Evolutionary conservation across 2,329 filamentous ascomycete species (phyloP).

Genomic region (Colletotrichum magnum): DNA sequence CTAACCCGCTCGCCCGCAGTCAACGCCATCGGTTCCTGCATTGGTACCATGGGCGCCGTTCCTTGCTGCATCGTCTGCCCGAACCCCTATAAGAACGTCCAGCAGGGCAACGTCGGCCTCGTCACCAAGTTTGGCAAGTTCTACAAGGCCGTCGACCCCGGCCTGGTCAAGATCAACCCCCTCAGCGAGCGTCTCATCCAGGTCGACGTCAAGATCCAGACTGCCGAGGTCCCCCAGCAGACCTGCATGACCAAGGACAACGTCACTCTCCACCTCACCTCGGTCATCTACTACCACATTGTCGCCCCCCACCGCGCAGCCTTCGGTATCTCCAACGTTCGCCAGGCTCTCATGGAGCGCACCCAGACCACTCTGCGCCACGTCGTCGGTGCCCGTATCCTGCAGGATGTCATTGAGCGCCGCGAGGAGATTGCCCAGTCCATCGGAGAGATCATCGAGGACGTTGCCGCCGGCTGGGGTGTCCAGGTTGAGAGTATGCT

Average conservation of each 20-base stretch:
- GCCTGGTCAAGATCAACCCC: slow-evolving; percentile 97
- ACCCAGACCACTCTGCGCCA: slow-evolving; percentile 98
- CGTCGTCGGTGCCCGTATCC: slow-evolving; percentile 93
- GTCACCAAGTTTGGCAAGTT: slow-evolving; percentile 97
- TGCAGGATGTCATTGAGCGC: slow-evolving; percentile 98
- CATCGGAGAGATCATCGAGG: slow-evolving; percentile 97
- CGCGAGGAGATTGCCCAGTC: slow-evolving; percentile 96
- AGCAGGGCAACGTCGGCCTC: slow-evolving; percentile 93
- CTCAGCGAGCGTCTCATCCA: slow-evolving; percentile 90
- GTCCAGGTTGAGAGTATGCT: slow-evolving; percentile 98
- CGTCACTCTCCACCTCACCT: slow-evolving; percentile 92
- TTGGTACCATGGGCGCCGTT: slow-evolving; percentile 87
- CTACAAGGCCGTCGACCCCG: slow-evolving; percentile 95
- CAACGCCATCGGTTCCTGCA: slow-evolving; percentile 78
- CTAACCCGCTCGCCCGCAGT: slow-evolving; percentile 58
- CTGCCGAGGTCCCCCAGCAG: slow-evolving; percentile 95
- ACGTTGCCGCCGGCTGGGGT: slow-evolving; percentile 94
- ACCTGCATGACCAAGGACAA: slow-evolving; percentile 99
- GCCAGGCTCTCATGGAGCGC: slow-evolving; percentile 95
- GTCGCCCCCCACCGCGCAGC: slow-evolving; percentile 95
- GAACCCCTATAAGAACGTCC: slow-evolving; percentile 94
- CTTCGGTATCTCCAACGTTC: slow-evolving; percentile 95
- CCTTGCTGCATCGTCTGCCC: slow-evolving; percentile 94
- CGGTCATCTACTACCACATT: slow-evolving; percentile 99
- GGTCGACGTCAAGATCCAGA: slow-evolving; percentile 99